phyloP scores from a whole-genome alignment of 2,329 filamentous ascomycete genomes.

The Colletotrichum liriopes region DNA sequence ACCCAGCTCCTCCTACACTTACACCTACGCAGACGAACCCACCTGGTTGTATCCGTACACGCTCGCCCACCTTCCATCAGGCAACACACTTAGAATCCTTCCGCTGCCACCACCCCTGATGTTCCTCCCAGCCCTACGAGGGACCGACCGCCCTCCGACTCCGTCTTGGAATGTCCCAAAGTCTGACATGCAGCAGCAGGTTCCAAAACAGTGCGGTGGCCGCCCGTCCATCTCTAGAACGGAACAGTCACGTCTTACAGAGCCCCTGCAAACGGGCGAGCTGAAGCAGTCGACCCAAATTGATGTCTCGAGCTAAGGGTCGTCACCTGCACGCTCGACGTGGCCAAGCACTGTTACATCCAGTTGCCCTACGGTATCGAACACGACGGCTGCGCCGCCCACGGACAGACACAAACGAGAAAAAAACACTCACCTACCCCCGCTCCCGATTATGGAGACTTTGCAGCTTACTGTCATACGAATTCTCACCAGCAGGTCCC shows the following conservation, averaged over 20 bases:
- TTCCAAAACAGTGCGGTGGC: conserved; percentile 36
- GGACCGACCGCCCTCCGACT: conserved; percentile 23
- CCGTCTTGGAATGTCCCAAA: conserved; percentile 27
- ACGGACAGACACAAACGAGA: conserved; percentile 14
- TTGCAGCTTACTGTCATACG: background rate
- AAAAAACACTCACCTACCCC: background rate
- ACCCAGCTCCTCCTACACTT: conserved; percentile 5
- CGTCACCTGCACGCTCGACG: conserved; percentile 35
- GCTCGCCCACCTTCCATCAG: conserved; percentile 15
- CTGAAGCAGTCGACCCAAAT: conserved; percentile 29
- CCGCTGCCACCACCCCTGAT: conserved; percentile 39
- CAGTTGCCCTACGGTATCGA: conserved; percentile 20
- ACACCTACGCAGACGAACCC: conserved; percentile 16
- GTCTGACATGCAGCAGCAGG: conserved; percentile 41
- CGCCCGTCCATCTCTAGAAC: conserved; percentile 31
- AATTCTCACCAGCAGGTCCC: background rate
- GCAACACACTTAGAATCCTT: conserved; percentile 37
- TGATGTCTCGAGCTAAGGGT: conserved; percentile 13
- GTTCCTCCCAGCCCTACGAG: conserved; percentile 42
- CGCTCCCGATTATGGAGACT: conserved; percentile 6
- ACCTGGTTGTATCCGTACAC: background rate
- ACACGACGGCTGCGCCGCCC: conserved; percentile 26
- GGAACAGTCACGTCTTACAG: conserved; percentile 24
- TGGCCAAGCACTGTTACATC: conserved; percentile 32
- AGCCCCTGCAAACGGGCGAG: conserved; percentile 2